phyloP scores from a whole-genome alignment of 805 yeast species.

The Peterozyma toletana region DNA sequence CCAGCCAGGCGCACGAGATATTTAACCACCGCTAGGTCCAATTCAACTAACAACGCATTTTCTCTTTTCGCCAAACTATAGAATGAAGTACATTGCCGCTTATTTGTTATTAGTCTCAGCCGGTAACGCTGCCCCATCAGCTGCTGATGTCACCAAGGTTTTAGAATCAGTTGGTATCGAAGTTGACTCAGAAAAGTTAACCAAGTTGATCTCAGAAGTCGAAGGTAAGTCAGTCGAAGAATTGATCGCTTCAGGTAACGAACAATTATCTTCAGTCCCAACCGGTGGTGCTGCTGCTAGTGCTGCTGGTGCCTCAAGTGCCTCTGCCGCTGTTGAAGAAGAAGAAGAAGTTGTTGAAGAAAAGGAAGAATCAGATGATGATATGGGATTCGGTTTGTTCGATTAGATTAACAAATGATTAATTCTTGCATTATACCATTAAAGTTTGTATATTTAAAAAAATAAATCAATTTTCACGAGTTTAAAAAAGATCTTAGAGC shows the following conservation, averaged over 20 bases:
- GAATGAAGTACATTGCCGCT: constrained; percentile 90
- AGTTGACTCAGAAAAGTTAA: constrained; percentile 70
- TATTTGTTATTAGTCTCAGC: constrained; percentile 84
- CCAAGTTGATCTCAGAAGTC: constrained; percentile 63
- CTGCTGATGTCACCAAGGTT: constrained; percentile 65
- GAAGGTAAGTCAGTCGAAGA: constrained; percentile 73
- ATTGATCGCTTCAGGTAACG: constrained; percentile 73
- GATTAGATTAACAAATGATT: constrained; percentile 51
- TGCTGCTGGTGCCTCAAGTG: constrained; percentile 48
- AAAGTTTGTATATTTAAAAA: too few species aligned
- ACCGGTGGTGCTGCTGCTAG: constrained; percentile 70
- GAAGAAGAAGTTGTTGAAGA: constrained; percentile 47
- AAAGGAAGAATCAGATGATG: constrained; percentile 47
- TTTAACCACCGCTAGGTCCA: too few species aligned
- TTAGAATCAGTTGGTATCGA: constrained; percentile 75
- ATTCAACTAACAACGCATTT: background rate
- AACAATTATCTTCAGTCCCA: constrained; percentile 78
- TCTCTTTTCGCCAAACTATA: background rate
- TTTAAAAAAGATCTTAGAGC: too few species aligned
- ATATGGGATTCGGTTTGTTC: constrained; percentile 91
- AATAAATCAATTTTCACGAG: too few species aligned
- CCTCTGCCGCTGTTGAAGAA: constrained; percentile 49
- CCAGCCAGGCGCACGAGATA: too few species aligned
- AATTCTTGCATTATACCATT: too few species aligned
- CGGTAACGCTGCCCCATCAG: constrained; percentile 79